Evolutionary conservation across 208 protist species (phyloP), one percentile per base, ranked within the genome.

Genomic region (Wallacemonas sp.): DNA sequence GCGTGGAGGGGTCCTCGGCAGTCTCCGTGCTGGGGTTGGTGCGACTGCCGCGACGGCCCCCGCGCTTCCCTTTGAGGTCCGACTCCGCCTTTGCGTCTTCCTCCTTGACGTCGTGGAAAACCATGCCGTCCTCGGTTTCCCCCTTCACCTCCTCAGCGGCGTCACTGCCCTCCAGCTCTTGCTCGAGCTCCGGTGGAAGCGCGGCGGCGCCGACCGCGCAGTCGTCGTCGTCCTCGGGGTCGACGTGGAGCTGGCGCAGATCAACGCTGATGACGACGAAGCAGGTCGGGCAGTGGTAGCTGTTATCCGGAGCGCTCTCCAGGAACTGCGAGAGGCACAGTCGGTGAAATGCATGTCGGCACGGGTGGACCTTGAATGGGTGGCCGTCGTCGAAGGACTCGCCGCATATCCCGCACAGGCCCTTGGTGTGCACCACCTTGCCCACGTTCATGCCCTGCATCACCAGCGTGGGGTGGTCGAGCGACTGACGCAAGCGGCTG

Each of bases 381-480:
- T 74, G 82, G 61, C 85, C 84, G 39, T 65, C 74, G 1, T 84
- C 76, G 50, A 91, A 32, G 33, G 74, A 69, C 41, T 97, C 92
- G 25, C 79, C 85, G 72, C 92, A 97, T 25, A 97, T 80, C 36
- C 84, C 86, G 65, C 92, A 97, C 16, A 95, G 31, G 11, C 84
- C 89, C 59, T 91, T 89, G n/a, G 54, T 49, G 72, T 93, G 72
- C 44, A 72, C 68, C 36, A 89, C 72, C 18, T 59, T 39, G 25
- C 84, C 84, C 14, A 92, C 73, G 14, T 92, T 72, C 84, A 93
- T 92, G 46, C 76, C 79, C 25, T 87, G 62, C 54, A 94, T 70
- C 18, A 96, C 93, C 44, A 97, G 70, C 61, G 91, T 79, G 36
- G 93, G 93, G 65, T 97, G 92, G 75, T 97, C 93, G 26, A 97